phyloP scores from a whole-genome alignment of 441 rosid species.

The Pelargonium australe region DNA sequence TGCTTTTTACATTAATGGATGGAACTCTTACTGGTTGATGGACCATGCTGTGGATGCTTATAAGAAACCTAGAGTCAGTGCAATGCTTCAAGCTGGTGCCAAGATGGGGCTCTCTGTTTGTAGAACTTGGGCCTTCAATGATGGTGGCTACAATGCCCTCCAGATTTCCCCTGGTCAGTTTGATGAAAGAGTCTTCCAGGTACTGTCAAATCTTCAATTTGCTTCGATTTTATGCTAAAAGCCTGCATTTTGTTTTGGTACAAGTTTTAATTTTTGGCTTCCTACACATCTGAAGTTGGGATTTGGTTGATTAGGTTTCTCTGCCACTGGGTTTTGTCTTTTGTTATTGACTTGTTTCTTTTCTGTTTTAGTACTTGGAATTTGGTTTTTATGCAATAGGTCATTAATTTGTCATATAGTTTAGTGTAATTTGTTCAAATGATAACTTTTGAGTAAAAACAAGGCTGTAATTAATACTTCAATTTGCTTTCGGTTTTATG shows the following conservation, averaged over 20 bases:
- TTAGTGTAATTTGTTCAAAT: no score
- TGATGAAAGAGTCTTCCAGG: constrained; percentile 84
- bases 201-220: constrained; percentile 20
- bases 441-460: no score
- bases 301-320: no score
- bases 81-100: constrained; percentile 72
- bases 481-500: no score
- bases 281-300: no score
- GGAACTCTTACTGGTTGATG: constrained; percentile 98
- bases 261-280: no score
- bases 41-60: constrained; percentile 68
- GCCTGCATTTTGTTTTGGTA: neutral
- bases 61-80: constrained; percentile 52
- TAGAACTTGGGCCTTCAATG: constrained; percentile 93
- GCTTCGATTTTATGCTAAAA: neutral
- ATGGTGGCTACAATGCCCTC: constrained; percentile 82
- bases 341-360: no score
- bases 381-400: neutral
- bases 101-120: constrained; percentile 94
- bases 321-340: no score
- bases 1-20: constrained; percentile 62
- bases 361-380: no score
- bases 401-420: neutral
- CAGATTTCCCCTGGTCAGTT: constrained; percentile 88
- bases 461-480: no score